A percentile compares a stretch with the other conserved stretches of the same genome.
phyloP scores from a whole-genome alignment of 208 protist species.

The Lotmaria passim region DNA sequence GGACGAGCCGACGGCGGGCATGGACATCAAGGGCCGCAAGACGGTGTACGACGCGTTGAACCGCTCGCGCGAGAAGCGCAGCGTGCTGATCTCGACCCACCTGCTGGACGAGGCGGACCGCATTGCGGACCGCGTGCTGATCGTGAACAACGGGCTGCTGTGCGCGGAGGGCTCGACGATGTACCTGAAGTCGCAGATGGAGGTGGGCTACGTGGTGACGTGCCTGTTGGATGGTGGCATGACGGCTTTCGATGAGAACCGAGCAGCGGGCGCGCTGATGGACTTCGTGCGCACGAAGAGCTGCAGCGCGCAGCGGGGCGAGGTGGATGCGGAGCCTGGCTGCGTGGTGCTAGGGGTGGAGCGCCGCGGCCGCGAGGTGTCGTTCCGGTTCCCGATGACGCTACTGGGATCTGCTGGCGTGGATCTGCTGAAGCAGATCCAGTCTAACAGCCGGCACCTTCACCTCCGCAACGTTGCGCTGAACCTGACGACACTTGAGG shows the following conservation, averaged over 20 bases:
- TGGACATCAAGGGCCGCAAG: slow-evolving; percentile 83
- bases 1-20: slow-evolving; percentile 92
- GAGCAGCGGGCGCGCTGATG: slow-evolving; percentile 44
- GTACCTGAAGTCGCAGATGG: slow-evolving; percentile 82
- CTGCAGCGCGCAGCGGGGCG: slow-evolving; percentile 36
- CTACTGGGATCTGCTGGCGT: slow-evolving; percentile 48
- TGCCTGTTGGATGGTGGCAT: slow-evolving; percentile 67
- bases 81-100: slow-evolving; percentile 89
- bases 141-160: slow-evolving; percentile 86
- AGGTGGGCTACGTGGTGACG: slow-evolving; percentile 72
- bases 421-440: slow-evolving; percentile 54
- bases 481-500: slow-evolving; percentile 80
- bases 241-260: slow-evolving; percentile 43
- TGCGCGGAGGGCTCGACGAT: slow-evolving; percentile 69
- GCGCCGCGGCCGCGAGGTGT: slow-evolving; percentile 74
- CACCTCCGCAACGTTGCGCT: slow-evolving; percentile 61
- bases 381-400: slow-evolving; percentile 69
- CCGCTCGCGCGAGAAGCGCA: slow-evolving; percentile 44
- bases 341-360: slow-evolving; percentile 63
- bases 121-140: slow-evolving; percentile 92
- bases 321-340: not conserved
- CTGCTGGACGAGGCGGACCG: slow-evolving; percentile 97
- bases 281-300: slow-evolving; percentile 61
- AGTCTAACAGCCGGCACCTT: slow-evolving; percentile 43
- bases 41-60: slow-evolving; percentile 78